Evolutionary conservation across 2,329 filamentous ascomycete genomes (phyloP).

Genomic region (Blastomyces gilchristii): DNA sequence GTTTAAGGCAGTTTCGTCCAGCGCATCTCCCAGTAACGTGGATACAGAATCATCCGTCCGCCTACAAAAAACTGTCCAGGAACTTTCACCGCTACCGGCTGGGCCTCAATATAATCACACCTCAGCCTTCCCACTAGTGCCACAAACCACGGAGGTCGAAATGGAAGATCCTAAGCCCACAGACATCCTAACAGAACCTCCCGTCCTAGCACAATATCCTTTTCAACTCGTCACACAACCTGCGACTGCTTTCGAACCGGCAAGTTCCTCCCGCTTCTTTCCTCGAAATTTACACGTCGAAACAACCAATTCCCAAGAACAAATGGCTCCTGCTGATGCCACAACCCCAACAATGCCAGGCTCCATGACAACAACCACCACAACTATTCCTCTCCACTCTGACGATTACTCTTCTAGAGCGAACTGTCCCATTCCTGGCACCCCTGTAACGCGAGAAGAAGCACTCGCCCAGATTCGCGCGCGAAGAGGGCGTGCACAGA

Average conservation of each 20-base stretch:
- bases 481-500: conserved; percentile 36
- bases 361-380: conserved; percentile 20
- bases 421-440: conserved; percentile 28
- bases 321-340: background rate
- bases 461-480: conserved; percentile 41
- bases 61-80: background rate
- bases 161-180: background rate
- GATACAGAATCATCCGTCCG: background rate
- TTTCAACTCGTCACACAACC: background rate
- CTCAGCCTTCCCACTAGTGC: background rate
- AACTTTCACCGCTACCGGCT: background rate
- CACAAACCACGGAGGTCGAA: background rate
- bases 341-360: background rate
- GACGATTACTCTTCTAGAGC: conserved; percentile 19
- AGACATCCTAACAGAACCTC: background rate
- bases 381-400: conserved; percentile 25
- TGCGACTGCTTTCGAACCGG: background rate
- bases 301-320: conserved; percentile 3
- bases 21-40: background rate
- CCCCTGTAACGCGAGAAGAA: conserved; percentile 38
- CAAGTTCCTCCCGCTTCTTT: conserved; percentile 4
- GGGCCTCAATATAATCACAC: background rate
- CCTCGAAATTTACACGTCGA: conserved; percentile 3
- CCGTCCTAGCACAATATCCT: background rate
- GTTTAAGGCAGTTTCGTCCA: conserved; percentile 33